A percentile compares a stretch with the other conserved stretches of the same genome.
These are phyloP conservation scores for Neurospora sp. DNA, from an alignment of 495 filamentous ascomycete species.

Conservation along the genomic window DNA sequence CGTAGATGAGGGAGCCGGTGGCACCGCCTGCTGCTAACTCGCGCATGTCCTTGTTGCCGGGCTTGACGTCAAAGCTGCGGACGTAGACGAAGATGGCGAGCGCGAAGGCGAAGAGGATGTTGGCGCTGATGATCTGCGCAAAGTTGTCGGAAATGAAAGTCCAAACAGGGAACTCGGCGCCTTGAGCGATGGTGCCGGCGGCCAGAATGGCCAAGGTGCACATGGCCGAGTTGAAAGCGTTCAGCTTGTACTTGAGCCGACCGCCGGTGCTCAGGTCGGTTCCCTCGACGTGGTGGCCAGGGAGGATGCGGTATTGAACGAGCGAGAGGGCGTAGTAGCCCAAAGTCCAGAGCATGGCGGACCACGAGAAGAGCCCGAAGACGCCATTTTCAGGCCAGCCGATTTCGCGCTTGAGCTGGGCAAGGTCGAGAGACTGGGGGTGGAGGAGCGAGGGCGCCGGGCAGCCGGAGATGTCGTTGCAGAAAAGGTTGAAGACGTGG, in stretches of 20 bases:
- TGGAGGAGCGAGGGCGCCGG: conserved; percentile 76
- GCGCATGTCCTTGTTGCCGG: conserved; percentile 55
- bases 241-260: conserved; percentile 78
- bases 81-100: conserved; percentile 70
- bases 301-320: conserved; percentile 65
- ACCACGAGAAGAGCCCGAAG: conserved; percentile 48
- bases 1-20: conserved; percentile 80
- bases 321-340: conserved; percentile 75
- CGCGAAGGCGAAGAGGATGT: conserved; percentile 59
- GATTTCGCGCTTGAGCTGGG: conserved; percentile 61
- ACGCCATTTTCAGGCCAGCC: conserved; percentile 67
- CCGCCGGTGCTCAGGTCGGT: conserved; percentile 60
- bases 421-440: conserved; percentile 59
- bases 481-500: conserved; percentile 70
- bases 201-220: conserved; percentile 56
- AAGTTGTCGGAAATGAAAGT: conserved; percentile 90
- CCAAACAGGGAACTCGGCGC: conserved; percentile 79
- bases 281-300: conserved; percentile 62
- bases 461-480: conserved; percentile 88
- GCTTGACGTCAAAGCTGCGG: conserved; percentile 68
- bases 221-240: conserved; percentile 72
- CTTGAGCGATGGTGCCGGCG: conserved; percentile 64
- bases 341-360: conserved; percentile 54
- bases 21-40: conserved; percentile 73
- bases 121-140: conserved; percentile 71